phyloP scores from a whole-genome alignment of 768 basidiomycete species.

The Roridomyces roridus region DNA sequence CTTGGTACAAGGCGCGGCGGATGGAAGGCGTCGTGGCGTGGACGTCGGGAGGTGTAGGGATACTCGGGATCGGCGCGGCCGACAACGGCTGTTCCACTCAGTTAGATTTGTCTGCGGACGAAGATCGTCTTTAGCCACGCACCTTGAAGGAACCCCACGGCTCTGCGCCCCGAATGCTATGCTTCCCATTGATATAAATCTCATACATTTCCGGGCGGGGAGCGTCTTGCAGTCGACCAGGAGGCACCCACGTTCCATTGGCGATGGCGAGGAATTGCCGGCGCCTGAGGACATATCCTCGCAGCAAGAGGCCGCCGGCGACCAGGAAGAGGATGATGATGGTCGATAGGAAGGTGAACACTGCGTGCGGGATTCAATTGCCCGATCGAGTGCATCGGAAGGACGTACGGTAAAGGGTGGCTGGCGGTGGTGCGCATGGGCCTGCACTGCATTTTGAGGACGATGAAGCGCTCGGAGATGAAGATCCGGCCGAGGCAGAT shows the following conservation, averaged over 20 bases:
- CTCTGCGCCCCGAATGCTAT: neutral
- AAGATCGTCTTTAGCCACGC: neutral
- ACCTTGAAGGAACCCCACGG: slow-evolving; percentile 9
- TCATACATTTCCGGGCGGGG: slow-evolving; percentile 5
- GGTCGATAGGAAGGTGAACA: slow-evolving; percentile 42
- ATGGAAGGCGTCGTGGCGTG: neutral
- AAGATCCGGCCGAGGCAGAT: too few species aligned
- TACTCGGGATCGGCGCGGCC: neutral
- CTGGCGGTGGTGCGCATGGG: too few species aligned
- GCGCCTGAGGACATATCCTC: slow-evolving; percentile 46
- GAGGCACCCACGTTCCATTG: slow-evolving; percentile 42
- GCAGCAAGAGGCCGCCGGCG: slow-evolving; percentile 46
- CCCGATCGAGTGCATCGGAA: too few species aligned
- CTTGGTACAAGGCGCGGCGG: too few species aligned
- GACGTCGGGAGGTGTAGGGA: neutral
- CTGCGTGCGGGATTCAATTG: neutral
- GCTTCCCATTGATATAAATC: neutral
- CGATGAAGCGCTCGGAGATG: too few species aligned
- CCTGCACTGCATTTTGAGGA: too few species aligned
- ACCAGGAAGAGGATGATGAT: slow-evolving; percentile 50
- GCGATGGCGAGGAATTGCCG: slow-evolving; percentile 48
- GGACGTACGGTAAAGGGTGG: too few species aligned
- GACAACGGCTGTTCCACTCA: neutral
- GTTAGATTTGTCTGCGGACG: neutral
- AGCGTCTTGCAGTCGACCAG: neutral